phyloP scores from a whole-genome alignment of 805 yeast genomes.

The Pichia pseudocactophila region DNA sequence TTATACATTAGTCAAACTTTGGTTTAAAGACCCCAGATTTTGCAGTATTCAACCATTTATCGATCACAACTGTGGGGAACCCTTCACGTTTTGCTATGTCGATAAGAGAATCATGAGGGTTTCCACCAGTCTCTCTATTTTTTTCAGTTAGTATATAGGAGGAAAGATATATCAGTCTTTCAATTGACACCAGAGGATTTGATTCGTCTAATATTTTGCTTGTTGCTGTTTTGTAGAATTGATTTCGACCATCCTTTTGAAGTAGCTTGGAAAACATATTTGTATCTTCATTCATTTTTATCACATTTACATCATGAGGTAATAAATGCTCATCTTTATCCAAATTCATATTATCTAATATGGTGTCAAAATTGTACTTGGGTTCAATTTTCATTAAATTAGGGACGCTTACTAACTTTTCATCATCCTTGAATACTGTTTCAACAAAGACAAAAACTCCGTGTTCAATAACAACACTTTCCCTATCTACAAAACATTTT shows the following conservation, averaged over 20 bases:
- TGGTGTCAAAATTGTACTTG: conserved; percentile 38
- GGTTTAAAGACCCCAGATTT: neutral
- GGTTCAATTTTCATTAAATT: conserved; percentile 27
- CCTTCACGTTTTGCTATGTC: conserved; percentile 2
- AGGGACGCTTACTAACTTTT: conserved; percentile 33
- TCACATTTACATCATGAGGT: conserved; percentile 1
- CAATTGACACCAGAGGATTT: conserved; percentile 4
- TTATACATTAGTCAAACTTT: neutral
- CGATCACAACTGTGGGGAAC: neutral
- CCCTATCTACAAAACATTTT: conserved; percentile 18
- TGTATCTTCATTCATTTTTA: conserved; percentile 1
- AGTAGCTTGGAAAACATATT: conserved; percentile 2
- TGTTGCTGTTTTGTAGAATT: conserved; percentile 6
- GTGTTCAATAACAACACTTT: conserved; percentile 12
- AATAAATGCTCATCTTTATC: conserved; percentile 16
- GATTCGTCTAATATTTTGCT: neutral
- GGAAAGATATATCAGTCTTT: conserved; percentile 3
- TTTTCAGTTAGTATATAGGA: conserved; percentile 1
- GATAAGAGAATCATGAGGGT: neutral
- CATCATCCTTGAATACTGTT: conserved; percentile 72
- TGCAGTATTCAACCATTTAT: conserved; percentile 5
- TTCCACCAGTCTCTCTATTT: neutral
- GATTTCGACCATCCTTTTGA: conserved; percentile 12
- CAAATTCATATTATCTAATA: conserved; percentile 29
- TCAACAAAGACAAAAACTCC: conserved; percentile 42